Percentiles rank a stretch among this genome's conserved stretches.
Evolutionary conservation across 1,284 basidiomycete genomes (phyloP).

Genomic region (Naganishia cerealis): DNA sequence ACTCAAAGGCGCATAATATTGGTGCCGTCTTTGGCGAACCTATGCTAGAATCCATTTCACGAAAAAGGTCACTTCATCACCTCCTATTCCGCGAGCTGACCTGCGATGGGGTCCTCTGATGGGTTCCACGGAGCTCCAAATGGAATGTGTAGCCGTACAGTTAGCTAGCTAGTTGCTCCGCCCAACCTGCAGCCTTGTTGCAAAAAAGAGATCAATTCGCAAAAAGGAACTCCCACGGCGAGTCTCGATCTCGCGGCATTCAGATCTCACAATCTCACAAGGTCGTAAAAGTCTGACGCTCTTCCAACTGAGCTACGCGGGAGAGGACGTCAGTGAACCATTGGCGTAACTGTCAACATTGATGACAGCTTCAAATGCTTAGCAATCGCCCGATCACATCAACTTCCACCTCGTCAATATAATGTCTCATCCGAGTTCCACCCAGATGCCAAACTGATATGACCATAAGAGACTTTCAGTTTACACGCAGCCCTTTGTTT

Average conservation of each 20-base stretch:
- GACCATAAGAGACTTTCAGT: not conserved
- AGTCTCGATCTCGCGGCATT: conserved; percentile 29
- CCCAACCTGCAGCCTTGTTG: too few species aligned
- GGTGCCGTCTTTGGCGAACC: too few species aligned
- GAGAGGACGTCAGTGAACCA: not conserved
- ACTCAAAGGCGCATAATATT: too few species aligned
- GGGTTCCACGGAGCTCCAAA: too few species aligned
- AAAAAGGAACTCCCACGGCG: conserved; percentile 26
- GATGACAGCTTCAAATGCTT: too few species aligned
- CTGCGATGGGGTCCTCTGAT: too few species aligned
- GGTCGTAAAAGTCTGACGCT: conserved; percentile 30
- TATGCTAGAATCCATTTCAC: too few species aligned
- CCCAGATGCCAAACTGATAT: not conserved
- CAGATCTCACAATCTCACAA: conserved; percentile 15
- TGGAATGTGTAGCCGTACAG: too few species aligned
- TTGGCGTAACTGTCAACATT: too few species aligned
- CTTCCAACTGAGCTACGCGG: conserved; percentile 31
- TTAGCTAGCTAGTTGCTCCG: too few species aligned
- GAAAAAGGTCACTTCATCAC: too few species aligned
- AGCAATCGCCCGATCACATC: not conserved
- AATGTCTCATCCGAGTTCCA: not conserved
- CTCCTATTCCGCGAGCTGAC: too few species aligned
- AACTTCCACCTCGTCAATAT: not conserved
- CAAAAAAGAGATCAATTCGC: not conserved
- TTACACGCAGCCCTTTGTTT: not conserved